Evolutionary conservation across 202 grass and related monocot genomes (phyloP).

Genomic region (Hordeum pubiflorum): DNA sequence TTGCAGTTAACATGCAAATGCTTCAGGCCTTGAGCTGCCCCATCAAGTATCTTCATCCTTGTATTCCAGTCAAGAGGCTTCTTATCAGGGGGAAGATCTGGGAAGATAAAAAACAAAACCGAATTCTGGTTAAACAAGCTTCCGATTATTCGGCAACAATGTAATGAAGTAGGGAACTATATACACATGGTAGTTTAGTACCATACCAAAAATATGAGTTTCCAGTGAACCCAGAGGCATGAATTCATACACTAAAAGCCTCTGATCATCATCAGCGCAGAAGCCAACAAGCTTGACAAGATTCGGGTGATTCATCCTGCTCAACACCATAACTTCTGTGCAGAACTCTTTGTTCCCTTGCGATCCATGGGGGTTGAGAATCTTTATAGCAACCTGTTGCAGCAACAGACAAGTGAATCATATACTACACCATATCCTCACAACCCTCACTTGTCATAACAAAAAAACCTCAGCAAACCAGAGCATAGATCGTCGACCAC

Average conservation of each 20-base stretch:
- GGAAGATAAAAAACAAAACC: conserved; percentile 9
- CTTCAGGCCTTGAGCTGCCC: conserved; percentile 77
- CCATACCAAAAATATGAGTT: conserved; percentile 71
- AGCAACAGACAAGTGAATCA: conserved; percentile 15
- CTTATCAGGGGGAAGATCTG: conserved; percentile 57
- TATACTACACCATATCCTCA: background rate
- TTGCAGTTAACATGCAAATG: conserved; percentile 61
- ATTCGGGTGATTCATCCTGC: conserved; percentile 65
- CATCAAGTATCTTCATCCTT: conserved; percentile 73
- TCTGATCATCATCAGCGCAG: conserved; percentile 58
- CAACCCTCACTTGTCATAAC: conserved; percentile 1
- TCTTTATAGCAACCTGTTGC: conserved; percentile 81
- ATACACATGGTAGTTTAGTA: background rate
- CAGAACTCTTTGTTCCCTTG: conserved; percentile 77
- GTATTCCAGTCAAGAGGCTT: conserved; percentile 85
- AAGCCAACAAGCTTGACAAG: conserved; percentile 89
- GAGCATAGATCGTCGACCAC: background rate
- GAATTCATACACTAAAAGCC: conserved; percentile 92
- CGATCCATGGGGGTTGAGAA: conserved; percentile 52
- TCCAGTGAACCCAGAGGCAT: conserved; percentile 75
- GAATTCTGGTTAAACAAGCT: conserved; percentile 17
- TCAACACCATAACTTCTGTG: conserved; percentile 67
- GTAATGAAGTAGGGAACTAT: conserved; percentile 20
- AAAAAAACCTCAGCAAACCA: background rate
- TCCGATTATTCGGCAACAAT: background rate